Conservation (phyloP, 2,329 filamentous ascomycete genomes). For the Phyllosticta citribraziliensis region DNA sequence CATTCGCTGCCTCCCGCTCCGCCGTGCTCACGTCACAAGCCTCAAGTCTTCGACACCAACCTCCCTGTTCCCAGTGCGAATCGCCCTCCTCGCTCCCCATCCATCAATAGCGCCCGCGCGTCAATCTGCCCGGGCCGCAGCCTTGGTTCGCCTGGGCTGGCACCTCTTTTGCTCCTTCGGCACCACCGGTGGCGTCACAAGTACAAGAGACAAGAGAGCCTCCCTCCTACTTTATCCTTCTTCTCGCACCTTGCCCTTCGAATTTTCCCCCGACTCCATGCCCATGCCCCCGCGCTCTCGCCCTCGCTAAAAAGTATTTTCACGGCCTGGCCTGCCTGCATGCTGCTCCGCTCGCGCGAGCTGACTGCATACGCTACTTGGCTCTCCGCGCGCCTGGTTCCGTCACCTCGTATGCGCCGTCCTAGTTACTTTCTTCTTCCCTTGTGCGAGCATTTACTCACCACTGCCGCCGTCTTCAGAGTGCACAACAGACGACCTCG, state of each 20-base stretch:
- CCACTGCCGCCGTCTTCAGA: slow-evolving; percentile 1
- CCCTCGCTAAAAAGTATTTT: background rate
- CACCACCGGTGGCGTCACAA: slow-evolving; percentile 10
- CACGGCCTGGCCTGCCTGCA: background rate
- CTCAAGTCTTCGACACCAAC: background rate
- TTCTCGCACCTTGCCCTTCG: background rate
- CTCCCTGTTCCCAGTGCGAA: slow-evolving; percentile 10
- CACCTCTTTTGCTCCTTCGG: slow-evolving; percentile 6
- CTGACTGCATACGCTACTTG: slow-evolving; percentile 8
- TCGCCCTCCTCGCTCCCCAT: slow-evolving; percentile 2
- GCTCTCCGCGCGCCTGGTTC: slow-evolving; percentile 2
- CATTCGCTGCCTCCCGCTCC: slow-evolving; percentile 2
- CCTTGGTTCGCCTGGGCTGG: background rate
- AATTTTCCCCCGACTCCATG: background rate
- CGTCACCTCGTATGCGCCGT: slow-evolving; percentile 6
- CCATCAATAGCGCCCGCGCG: slow-evolving; percentile 9
- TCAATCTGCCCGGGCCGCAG: slow-evolving; percentile 10
- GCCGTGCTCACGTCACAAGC: slow-evolving; percentile 9
- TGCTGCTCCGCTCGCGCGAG: slow-evolving; percentile 1
- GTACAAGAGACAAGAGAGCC: slow-evolving; percentile 5
- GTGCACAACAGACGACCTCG: slow-evolving; percentile 13
- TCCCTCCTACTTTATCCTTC: background rate
- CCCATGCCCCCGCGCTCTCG: background rate
- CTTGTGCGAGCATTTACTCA: slow-evolving; percentile 1
- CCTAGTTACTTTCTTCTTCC: slow-evolving; percentile 1